Base-by-base conservation (phyloP, 1,284 basidiomycete species). In the Boletellus sp. region DNA sequence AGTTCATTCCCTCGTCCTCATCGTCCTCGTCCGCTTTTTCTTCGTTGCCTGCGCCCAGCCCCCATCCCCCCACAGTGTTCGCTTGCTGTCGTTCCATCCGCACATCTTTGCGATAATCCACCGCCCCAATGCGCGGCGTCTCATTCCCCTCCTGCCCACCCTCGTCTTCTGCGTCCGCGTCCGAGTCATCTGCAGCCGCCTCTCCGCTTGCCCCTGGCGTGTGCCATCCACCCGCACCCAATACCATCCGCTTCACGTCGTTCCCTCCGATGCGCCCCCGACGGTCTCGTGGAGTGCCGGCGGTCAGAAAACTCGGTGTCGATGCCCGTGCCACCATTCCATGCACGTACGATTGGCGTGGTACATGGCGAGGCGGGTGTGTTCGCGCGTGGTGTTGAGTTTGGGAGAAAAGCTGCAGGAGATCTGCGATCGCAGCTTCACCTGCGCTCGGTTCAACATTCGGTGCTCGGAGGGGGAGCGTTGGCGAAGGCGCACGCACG, bases 231-330 rank as follows among this genome's bases (percentile, higher is more conserved):
- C 57, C 58, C 5, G 55, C 59, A 20, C 36, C 57, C 36, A 54
- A 45, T 19, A 57, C 59, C 61, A 53, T 58, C 41, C 49, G 54
- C 45, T 53, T 59, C 45, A 66, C 35, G 29, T 58, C 64, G 57
- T 82, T 82, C 45, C 76, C 73, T 17, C 78, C 84, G 46, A 90
- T 81, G 17, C 87, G 76, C 4, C 87, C 87, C 22, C 87, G 72
- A 19, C 87, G 72, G 61, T 91, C 87, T 45, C 87, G 76, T 20
- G 87, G 87, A 13, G 78, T 67, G 5, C 80, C 82, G 2, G 79
- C 82, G 3, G 82, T 81, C 19, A 88, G 69, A 69, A 89, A 89
- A 34, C 77, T 82, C 0, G 82, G 82, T 0, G 83, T 64, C 72
- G 54, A 76, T 67, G 37, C 69, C 44, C 52, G 68, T 40, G 50